phyloP scores from a whole-genome alignment of 768 basidiomycete species.

The Baorangia bicolor region DNA sequence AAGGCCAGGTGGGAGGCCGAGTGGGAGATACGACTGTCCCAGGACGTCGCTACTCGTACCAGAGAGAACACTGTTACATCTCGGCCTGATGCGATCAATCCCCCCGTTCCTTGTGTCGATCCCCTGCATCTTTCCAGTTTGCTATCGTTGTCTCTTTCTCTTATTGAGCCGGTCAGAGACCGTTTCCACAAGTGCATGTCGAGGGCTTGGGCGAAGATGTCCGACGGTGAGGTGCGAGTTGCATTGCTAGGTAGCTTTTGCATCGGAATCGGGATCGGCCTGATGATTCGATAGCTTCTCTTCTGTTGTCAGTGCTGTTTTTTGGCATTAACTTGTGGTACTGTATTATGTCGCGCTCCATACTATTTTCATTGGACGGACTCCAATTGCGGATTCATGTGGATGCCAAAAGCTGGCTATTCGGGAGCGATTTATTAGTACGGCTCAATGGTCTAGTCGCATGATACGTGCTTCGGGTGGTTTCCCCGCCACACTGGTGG shows the following conservation, averaged over 20 bases:
- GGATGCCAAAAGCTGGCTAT: background rate
- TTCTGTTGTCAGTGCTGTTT: background rate
- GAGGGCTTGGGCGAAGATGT: conserved; percentile 24
- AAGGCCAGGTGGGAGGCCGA: conserved; percentile 67
- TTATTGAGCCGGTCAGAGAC: conserved; percentile 46
- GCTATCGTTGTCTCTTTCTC: conserved; percentile 57
- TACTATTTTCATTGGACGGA: background rate
- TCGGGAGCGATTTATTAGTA: background rate
- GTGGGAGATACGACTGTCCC: conserved; percentile 60
- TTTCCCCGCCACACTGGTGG: conserved; percentile 19
- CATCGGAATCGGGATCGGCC: conserved; percentile 44
- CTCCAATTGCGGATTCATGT: background rate
- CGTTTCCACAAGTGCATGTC: conserved; percentile 26
- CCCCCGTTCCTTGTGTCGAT: conserved; percentile 44
- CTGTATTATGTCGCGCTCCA: background rate
- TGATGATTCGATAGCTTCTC: conserved; percentile 30
- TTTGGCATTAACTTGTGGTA: background rate
- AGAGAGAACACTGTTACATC: conserved; percentile 39
- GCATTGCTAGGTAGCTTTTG: conserved; percentile 43
- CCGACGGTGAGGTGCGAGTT: conserved; percentile 30
- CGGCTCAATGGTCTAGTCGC: conserved; percentile 38
- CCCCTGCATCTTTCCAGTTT: conserved; percentile 68
- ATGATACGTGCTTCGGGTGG: conserved; percentile 38
- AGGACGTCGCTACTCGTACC: conserved; percentile 53
- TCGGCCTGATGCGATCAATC: conserved; percentile 13